Evolutionary conservation across 2,329 filamentous ascomycete species (phyloP), one percentile per base, ranked within the genome.

Genomic region (Cercospora sojina): DNA sequence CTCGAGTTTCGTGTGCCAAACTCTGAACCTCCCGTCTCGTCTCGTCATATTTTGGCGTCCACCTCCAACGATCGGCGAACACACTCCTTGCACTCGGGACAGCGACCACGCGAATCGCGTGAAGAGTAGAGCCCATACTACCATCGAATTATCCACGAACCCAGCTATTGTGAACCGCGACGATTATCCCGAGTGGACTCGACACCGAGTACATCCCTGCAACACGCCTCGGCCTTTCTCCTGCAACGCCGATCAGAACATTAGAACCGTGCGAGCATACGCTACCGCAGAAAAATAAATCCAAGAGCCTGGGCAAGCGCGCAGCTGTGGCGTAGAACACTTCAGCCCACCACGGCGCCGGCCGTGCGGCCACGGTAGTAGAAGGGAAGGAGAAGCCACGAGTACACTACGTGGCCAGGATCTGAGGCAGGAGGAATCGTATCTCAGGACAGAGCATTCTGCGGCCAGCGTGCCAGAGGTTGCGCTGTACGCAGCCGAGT

Each of bases 251-350:
- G 3, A 53, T 2, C 3, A 53, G 12, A n/a, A 23, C 47, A 53
- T 27, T 16, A 16, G 1, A 27, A 12, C 23, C 16, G 23, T 53
- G 47, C 13, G 47, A 53, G 23, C 47, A 53, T 27, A 27, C 47
- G 10, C 3, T 53, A 27, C 25, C 47, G 13, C 27, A 12, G 23
- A 7, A 53, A 12, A 27, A 13, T 29, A 13, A 13, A 53, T n/a
- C 47, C 13, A 25, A 27, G 47, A 53, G 23, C 47, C 47, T 27
- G 25, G 58, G 25, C 23, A 41, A 49, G 25, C 60, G 25, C 60
- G 64, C 57, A 67, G 66, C 61, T 43, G 68, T 70, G 66, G 66
- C 66, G 65, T 64, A 67, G 61, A 18, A 29, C 38, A 59, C 35
- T 32, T 13, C 25, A 32, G 64, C 64, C 31, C 59, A 65, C 55